phyloP scores from a whole-genome alignment of 2,329 filamentous ascomycete species.

The Clonostachys solani region DNA sequence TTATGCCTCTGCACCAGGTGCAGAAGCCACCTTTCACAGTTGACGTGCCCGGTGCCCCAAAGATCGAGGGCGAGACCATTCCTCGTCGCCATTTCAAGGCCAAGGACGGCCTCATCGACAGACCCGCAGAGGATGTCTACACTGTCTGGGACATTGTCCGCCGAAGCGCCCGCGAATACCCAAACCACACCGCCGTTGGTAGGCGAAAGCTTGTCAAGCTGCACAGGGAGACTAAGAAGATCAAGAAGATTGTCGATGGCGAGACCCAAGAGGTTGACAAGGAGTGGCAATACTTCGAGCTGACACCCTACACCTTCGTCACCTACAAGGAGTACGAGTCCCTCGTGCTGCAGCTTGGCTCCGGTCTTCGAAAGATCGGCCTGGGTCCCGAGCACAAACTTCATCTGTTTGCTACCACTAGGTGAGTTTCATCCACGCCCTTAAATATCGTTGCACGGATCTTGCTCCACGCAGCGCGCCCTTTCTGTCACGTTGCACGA shows the following conservation, averaged over 20 bases:
- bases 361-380: conserved; percentile 71
- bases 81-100: conserved; percentile 71
- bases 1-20: conserved; percentile 50
- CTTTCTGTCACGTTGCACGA: not conserved
- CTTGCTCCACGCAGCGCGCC: not conserved
- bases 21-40: conserved; percentile 73
- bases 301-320: conserved; percentile 70
- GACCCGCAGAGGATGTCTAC: conserved; percentile 63
- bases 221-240: conserved; percentile 81
- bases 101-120: conserved; percentile 64
- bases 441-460: not conserved
- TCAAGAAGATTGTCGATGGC: conserved; percentile 84
- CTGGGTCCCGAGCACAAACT: conserved; percentile 63
- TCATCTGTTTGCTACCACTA: conserved; percentile 82
- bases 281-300: conserved; percentile 88
- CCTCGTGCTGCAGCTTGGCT: conserved; percentile 63
- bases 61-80: conserved; percentile 76
- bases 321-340: conserved; percentile 78
- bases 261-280: conserved; percentile 78
- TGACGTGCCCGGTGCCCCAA: conserved; percentile 63
- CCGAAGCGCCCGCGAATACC: conserved; percentile 59
- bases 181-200: conserved; percentile 63
- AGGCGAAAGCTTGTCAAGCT: conserved; percentile 69
- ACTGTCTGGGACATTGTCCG: conserved; percentile 79
- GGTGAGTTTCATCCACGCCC: conserved; percentile 36